A percentile compares a stretch with the other conserved stretches of the same genome.
Evolutionary conservation across 1,139 yeast genomes (phyloP).

Genomic region (Candida tunisiensis): DNA sequence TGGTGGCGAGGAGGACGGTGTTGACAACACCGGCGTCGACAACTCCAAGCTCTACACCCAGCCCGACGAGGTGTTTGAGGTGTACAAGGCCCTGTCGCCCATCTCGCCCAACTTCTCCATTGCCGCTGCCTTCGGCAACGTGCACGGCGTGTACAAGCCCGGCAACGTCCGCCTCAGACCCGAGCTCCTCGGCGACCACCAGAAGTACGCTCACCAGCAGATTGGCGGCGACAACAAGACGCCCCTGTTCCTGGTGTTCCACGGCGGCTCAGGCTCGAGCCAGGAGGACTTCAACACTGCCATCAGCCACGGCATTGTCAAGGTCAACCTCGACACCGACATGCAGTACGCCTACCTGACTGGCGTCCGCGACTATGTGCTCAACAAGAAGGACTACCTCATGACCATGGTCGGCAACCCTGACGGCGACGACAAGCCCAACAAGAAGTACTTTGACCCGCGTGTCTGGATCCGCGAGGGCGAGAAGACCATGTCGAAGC

Average conservation of each 20-base stretch:
- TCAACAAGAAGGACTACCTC: conserved; percentile 91
- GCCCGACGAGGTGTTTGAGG: conserved; percentile 89
- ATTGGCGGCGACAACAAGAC: conserved; percentile 34
- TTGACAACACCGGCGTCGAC: conserved; percentile 88
- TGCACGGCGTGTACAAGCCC: conserved; percentile 99
- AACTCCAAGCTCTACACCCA: conserved; percentile 83
- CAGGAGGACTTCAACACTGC: conserved; percentile 86
- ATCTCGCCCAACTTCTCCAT: conserved; percentile 97
- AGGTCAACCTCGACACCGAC: conserved; percentile 98
- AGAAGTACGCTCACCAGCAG: conserved; percentile 55
- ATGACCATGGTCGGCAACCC: conserved; percentile 92
- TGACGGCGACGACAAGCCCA: conserved; percentile 95
- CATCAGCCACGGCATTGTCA: conserved; percentile 87
- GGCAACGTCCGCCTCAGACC: conserved; percentile 95
- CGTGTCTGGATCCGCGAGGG: conserved; percentile 99
- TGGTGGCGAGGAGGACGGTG: conserved; percentile 99
- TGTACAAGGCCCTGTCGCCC: conserved; percentile 76
- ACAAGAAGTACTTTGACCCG: conserved; percentile 97
- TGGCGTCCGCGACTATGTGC: conserved; percentile 95
- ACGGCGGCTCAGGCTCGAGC: conserved; percentile 99
- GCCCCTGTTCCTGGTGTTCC: conserved; percentile 97
- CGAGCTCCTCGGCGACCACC: conserved; percentile 91
- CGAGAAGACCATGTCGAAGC: conserved; percentile 91
- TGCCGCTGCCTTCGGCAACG: conserved; percentile 99
- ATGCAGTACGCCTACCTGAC: conserved; percentile 94